Evolutionary conservation across 106 monocot species (phyloP).

Genomic region (Allium sativum): DNA sequence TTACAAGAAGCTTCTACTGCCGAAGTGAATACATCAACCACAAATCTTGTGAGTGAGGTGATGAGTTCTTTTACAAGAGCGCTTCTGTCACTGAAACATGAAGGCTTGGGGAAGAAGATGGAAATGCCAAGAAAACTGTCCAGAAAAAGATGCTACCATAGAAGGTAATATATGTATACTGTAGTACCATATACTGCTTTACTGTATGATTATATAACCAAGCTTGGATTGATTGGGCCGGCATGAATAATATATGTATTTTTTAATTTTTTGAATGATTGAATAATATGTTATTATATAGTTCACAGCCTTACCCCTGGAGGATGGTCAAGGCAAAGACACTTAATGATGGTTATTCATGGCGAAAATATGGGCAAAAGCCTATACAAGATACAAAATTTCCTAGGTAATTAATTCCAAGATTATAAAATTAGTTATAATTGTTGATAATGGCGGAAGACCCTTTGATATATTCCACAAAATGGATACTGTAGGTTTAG

Average conservation of each 20-base stretch:
- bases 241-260: background rate
- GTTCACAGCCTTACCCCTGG: constrained; percentile 10
- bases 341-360: constrained; percentile 35
- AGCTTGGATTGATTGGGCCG: background rate
- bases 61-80: background rate
- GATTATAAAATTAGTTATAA: too few species aligned
- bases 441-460: too few species aligned
- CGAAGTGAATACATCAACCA: background rate
- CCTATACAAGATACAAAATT: constrained; percentile 24
- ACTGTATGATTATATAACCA: background rate
- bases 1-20: background rate
- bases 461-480: too few species aligned
- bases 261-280: too few species aligned
- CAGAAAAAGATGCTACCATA: background rate
- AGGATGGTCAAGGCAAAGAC: constrained; percentile 11
- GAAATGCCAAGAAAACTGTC: constrained; percentile 1
- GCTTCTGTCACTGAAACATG: background rate
- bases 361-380: constrained; percentile 83
- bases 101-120: background rate
- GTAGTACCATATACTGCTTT: background rate
- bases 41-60: background rate
- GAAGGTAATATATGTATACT: background rate
- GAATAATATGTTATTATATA: constrained; percentile 17
- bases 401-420: constrained; percentile 33
- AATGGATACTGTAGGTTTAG: too few species aligned